These are phyloP conservation scores for Colletotrichum salicis DNA, from an alignment of 2,329 filamentous ascomycete species.

Conservation along the genomic window DNA sequence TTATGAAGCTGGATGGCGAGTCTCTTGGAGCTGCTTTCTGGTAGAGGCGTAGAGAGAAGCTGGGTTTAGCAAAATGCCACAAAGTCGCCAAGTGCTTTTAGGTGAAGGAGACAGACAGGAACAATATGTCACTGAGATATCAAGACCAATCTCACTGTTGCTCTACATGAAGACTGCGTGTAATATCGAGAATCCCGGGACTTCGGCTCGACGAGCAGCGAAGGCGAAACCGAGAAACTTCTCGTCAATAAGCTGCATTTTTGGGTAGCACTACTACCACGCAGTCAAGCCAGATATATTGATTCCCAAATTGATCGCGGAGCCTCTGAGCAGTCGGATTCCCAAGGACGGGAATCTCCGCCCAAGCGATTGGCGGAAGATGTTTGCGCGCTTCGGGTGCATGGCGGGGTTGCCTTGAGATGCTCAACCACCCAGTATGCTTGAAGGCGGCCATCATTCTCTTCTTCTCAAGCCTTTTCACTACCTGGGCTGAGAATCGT, in stretches of 20 bases:
- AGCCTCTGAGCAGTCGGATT: neutral
- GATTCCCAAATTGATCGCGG: neutral
- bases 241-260: neutral
- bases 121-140: too few relatives aligned
- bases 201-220: neutral
- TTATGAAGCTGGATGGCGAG: neutral
- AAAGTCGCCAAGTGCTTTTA: too few relatives aligned
- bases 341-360: conserved; percentile 15
- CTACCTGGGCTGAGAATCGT: too few relatives aligned
- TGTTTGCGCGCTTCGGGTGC: neutral
- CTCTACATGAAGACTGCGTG: neutral
- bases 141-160: too few relatives aligned
- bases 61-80: neutral
- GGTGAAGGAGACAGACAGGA: too few relatives aligned
- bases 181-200: neutral
- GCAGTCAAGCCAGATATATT: neutral
- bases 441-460: too few relatives aligned
- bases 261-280: neutral
- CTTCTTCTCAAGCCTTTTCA: too few relatives aligned
- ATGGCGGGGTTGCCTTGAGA: neutral
- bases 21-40: neutral
- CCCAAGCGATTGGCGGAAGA: conserved; percentile 20
- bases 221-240: too few relatives aligned
- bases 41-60: neutral
- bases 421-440: too few relatives aligned